Base-by-base conservation (phyloP, 164 flowering plant genomes). In the grape (Vitis vinifera) region DNA sequence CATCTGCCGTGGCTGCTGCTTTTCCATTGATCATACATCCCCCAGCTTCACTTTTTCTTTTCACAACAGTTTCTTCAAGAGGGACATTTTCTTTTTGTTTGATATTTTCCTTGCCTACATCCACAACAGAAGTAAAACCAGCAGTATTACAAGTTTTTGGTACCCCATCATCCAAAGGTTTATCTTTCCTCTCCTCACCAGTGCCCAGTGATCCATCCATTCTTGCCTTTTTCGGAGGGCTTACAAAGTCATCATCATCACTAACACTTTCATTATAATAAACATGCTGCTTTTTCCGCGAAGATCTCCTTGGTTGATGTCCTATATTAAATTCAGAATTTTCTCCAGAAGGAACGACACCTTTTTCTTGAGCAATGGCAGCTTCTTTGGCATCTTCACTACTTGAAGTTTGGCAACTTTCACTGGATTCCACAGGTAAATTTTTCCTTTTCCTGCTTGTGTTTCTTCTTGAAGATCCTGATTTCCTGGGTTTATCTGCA, bases 181-280 rank as follows among this genome's bases (percentile, higher is more conserved):
- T 52, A 51, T 27, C 67, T 60, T 72, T 67, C 49, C 62, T 63
- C 62, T 72, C 57, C 66, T 65, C 78, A n/a, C 62, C 63, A 51
- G 9, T 15, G 12, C 1, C 49, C 8, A 16, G 11, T 14, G 68
- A 50, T 19, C 65, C 63, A 27, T 8, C 51, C 16, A 30, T 50
- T 53, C 63, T 77, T 8, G 78, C 55, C 62, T 53, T 73, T 67
- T 81, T 77, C 9, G 66, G 72, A 29, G 59, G 70, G 30, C 48
- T 60, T 59, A 37, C 67, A 47, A 67, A 29, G 14, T 81, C 77
- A 51, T 88, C 88, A 65, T 86, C 89, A 67, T 85, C 87, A 70
- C 84, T 81, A 12, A 58, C 16, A 71, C 80, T 72, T 65, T 90
- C 93, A 37, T 77, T 78, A 59, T 87, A 89, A 11, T 82, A 84